These are phyloP conservation scores for Hyphopichia homilentoma DNA, from an alignment of 805 yeast species.

Conservation along the genomic window DNA sequence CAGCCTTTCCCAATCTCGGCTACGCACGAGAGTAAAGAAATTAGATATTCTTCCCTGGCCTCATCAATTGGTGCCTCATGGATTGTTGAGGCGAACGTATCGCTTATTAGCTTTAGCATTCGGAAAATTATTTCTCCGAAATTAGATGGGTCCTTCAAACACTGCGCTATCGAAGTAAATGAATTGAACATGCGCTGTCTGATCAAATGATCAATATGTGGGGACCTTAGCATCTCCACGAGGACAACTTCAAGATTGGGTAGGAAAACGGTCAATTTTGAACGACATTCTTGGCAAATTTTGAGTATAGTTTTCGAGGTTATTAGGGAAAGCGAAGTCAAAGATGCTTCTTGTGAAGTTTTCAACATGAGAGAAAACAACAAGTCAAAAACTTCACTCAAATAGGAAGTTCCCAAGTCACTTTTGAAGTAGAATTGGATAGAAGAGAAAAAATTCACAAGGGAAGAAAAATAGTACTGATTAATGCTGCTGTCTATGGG, in stretches of 20 bases:
- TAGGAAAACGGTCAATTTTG: slow-evolving; percentile 35
- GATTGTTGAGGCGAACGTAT: slow-evolving; percentile 8
- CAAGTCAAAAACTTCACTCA: slow-evolving; percentile 53
- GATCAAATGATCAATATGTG: slow-evolving; percentile 39
- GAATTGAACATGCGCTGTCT: slow-evolving; percentile 61
- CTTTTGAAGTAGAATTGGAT: slow-evolving; percentile 57
- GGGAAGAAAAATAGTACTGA: slow-evolving; percentile 31
- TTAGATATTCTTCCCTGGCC: slow-evolving; percentile 40
- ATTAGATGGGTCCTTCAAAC: slow-evolving; percentile 42
- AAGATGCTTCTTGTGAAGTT: slow-evolving; percentile 17
- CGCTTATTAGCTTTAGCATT: slow-evolving; percentile 17
- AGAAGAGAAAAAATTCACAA: slow-evolving; percentile 56
- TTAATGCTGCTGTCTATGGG: slow-evolving; percentile 6
- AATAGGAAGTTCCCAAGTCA: slow-evolving; percentile 37
- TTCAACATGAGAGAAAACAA: slow-evolving; percentile 42
- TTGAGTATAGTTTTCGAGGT: slow-evolving; percentile 53
- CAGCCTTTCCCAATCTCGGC: slow-evolving; percentile 71
- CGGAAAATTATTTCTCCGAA: slow-evolving; percentile 19
- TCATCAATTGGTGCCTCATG: slow-evolving; percentile 10
- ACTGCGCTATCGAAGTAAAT: slow-evolving; percentile 59
- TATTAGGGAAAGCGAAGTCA: slow-evolving; percentile 32
- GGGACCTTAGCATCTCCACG: slow-evolving; percentile 42
- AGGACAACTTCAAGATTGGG: slow-evolving; percentile 48
- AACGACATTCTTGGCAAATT: slow-evolving; percentile 54
- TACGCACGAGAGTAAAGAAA: slow-evolving; percentile 59